Percentiles rank a stretch among this genome's conserved stretches.
Evolutionary conservation across 2,329 filamentous ascomycete genomes (phyloP).

Genomic region (Pochonia chlamydosporia): DNA sequence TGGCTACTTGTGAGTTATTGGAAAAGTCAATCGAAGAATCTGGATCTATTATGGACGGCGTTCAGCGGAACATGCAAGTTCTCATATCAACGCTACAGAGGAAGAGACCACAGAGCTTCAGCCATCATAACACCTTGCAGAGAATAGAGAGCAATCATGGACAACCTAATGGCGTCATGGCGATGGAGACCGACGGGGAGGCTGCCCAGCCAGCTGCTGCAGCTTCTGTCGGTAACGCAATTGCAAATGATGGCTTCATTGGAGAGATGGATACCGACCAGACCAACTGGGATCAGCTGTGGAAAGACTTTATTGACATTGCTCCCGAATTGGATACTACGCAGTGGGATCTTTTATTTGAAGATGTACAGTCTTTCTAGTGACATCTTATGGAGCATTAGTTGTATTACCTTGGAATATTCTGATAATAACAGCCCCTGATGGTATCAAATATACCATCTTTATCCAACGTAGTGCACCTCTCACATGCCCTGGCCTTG

Average conservation of each 20-base stretch:
- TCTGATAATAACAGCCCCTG: no score
- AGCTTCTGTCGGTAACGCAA: no score
- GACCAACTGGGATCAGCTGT: slow-evolving; percentile 8
- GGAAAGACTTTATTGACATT: slow-evolving; percentile 9
- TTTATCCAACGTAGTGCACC: no score
- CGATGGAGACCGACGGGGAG: no score
- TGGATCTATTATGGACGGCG: slow-evolving; percentile 3
- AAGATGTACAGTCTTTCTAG: not conserved
- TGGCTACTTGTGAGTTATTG: slow-evolving; percentile 8
- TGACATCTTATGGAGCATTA: no score
- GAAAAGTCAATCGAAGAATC: slow-evolving; percentile 8
- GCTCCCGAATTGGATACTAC: slow-evolving; percentile 8
- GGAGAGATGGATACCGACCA: not conserved
- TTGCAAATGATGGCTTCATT: not conserved
- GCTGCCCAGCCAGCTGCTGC: no score
- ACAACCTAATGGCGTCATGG: no score
- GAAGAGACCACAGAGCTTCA: not conserved
- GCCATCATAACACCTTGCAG: not conserved
- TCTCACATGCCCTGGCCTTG: no score
- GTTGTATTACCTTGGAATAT: no score
- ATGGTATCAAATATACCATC: no score
- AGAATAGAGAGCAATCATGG: no score
- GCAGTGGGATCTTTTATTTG: slow-evolving; percentile 8
- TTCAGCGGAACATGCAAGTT: slow-evolving; percentile 7
- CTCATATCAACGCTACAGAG: slow-evolving; percentile 4